Evolutionary conservation across 2,329 filamentous ascomycete genomes (phyloP), one percentile per base, ranked within the genome.

Genomic region (Phaeosphaeriaceae sp.): DNA sequence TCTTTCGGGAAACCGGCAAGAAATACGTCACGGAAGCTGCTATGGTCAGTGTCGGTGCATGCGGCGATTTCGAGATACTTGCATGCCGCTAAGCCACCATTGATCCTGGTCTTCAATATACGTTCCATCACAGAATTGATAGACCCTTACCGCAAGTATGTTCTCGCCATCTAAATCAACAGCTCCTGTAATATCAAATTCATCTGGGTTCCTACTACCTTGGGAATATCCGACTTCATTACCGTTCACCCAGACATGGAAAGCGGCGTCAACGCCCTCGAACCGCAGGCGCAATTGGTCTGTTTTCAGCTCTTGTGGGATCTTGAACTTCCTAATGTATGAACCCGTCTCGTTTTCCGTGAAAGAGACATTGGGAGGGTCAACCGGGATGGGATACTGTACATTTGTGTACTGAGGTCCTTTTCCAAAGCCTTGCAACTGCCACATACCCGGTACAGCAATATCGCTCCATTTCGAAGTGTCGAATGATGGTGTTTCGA

Each of bases 61-160:
- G 8, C 12, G 12, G 13, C 6, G 0, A n/a, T 1, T 1, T 13
- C 8, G 9, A 8, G 1, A 49, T 18, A 59, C 67, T 58, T 21
- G 71, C 72, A 66, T 72, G 77, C 80, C 82, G 17, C 82, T 85
- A 4, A 87, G 71, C 82, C 84, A 85, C 86, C 86, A 88, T 62
- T 87, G 84, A 64, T 88, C 85, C 60, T 79, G 84, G 46, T 88
- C 85, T 66, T 89, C 87, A 28, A 89, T 85, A 58, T 89, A 89
- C 0, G 82, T 83, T 1, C 83, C 87, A 56, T 88, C 86, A 28
- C 80, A 88, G 77, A 83, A 88, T 63, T 89, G 85, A 54, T 89
- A 89, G 0, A 89, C 87, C n/a, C 81, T 77, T 1, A 89, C 84
- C 8, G 81, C 77, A 1, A 90, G 64, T 1, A 74, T 76, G 53